phyloP scores from a whole-genome alignment of 179 eudicot genomes.

The Actinidia chinensis region DNA sequence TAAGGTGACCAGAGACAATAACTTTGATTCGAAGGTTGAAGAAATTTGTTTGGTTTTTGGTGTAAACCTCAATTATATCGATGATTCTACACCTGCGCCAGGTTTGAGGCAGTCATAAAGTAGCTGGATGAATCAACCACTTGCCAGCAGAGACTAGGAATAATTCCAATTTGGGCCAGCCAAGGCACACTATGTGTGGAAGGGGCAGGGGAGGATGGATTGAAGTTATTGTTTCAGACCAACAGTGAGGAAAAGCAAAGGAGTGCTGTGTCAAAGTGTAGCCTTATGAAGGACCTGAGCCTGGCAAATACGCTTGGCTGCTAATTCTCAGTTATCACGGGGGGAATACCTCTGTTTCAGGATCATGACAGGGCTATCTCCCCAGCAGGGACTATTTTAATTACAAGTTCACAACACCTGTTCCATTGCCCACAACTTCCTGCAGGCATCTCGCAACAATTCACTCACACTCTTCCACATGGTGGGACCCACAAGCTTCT shows the following conservation, averaged over 20 bases:
- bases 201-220: constrained; percentile 57
- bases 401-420: neutral
- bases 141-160: neutral
- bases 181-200: constrained; percentile 22
- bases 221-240: constrained; percentile 67
- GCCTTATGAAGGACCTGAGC: no score
- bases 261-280: constrained; percentile 11
- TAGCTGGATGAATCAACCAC: neutral
- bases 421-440: neutral
- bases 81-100: constrained; percentile 20
- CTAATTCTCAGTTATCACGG: no score
- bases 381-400: constrained; percentile 9
- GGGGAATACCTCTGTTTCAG: neutral
- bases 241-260: constrained; percentile 41
- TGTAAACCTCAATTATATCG: constrained; percentile 37
- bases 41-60: constrained; percentile 43
- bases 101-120: constrained; percentile 19
- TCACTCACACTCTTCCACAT: constrained; percentile 7
- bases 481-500: constrained; percentile 33
- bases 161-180: constrained; percentile 20
- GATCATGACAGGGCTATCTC: neutral
- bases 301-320: no score
- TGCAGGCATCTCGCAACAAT: constrained; percentile 8
- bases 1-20: constrained; percentile 40
- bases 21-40: no score